Conservation (phyloP, 306 rosid species). For the Pyrus pyrifolia region DNA sequence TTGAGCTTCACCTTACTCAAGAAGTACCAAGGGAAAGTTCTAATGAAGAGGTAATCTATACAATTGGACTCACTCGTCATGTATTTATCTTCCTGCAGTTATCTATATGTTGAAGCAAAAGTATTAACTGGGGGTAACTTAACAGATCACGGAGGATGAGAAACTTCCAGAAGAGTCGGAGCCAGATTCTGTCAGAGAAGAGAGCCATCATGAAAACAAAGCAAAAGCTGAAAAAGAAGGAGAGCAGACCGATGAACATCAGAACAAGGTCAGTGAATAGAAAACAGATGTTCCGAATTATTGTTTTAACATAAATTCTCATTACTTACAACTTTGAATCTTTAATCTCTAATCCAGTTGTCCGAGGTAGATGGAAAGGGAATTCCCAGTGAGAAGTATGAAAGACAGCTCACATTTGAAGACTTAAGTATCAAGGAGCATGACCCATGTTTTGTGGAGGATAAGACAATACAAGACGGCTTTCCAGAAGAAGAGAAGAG, state of each 20-base stretch:
- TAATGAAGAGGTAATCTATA: background rate
- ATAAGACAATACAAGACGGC: background rate
- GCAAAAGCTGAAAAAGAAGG: background rate
- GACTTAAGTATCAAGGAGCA: background rate
- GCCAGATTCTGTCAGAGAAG: constrained; percentile 1
- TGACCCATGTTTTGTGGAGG: background rate
- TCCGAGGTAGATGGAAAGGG: background rate
- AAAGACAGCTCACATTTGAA: background rate
- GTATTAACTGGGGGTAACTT: background rate
- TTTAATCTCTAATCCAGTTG: constrained; percentile 5
- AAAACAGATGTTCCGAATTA: background rate
- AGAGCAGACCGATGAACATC: background rate
- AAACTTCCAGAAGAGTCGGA: background rate
- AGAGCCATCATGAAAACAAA: constrained; percentile 4
- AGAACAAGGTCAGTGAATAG: background rate
- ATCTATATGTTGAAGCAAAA: background rate
- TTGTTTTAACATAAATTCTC: background rate
- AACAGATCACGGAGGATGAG: constrained; percentile 17
- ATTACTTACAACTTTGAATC: background rate
- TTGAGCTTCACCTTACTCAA: background rate
- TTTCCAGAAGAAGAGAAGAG: background rate
- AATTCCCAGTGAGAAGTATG: background rate
- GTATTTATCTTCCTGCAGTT: background rate
- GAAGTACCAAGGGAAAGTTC: background rate
- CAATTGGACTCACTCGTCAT: background rate